phyloP scores from a whole-genome alignment of 2,329 filamentous ascomycete genomes.

The Aspergillus novofumigatus region DNA sequence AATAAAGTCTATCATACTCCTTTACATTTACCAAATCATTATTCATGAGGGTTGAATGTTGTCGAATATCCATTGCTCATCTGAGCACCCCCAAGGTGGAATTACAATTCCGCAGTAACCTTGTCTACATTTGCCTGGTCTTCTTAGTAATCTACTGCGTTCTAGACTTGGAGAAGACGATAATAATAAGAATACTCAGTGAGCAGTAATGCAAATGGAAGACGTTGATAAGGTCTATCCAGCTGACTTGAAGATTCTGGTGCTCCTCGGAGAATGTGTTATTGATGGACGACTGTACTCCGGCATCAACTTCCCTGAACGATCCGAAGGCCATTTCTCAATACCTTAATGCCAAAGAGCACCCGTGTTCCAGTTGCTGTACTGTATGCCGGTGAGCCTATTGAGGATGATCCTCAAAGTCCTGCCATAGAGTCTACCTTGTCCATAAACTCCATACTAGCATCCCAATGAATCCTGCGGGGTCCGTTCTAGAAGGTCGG shows the following conservation, averaged over 20 bases:
- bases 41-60: background rate
- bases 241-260: background rate
- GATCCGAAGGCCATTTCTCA: background rate
- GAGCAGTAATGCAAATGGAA: background rate
- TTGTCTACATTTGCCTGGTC: background rate
- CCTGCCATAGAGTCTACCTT: too few relatives aligned
- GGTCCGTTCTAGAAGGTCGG: background rate
- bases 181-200: background rate
- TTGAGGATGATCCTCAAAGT: background rate
- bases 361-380: background rate
- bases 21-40: too few relatives aligned
- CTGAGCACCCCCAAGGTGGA: background rate
- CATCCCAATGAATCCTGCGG: too few relatives aligned
- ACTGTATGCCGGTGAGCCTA: background rate
- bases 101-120: background rate
- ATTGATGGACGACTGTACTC: background rate
- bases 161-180: background rate
- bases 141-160: background rate
- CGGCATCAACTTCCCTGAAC: background rate
- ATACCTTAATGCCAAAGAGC: background rate
- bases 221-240: background rate
- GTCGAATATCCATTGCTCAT: background rate
- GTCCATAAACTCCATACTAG: background rate
- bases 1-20: too few relatives aligned
- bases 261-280: background rate